Base-by-base conservation (phyloP, 2,329 filamentous ascomycete species). In the Colletotrichum coccodes region DNA sequence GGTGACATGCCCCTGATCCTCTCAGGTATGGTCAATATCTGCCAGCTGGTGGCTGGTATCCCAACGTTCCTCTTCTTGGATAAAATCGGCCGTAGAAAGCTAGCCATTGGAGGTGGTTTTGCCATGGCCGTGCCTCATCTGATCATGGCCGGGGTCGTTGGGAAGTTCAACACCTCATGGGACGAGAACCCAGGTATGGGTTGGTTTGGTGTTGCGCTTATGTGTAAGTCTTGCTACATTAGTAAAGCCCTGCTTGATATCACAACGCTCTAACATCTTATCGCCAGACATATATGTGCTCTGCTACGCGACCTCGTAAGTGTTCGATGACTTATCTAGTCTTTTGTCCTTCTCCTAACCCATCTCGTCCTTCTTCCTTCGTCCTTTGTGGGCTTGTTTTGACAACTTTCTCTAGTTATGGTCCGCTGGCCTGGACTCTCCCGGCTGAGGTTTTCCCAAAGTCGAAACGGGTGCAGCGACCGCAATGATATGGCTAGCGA, bases 361-460 rank as follows among this genome's bases (percentile, higher is more conserved):
- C n/a, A n/a, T n/a, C n/a, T n/a, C n/a, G n/a, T n/a, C n/a, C n/a
- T n/a, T n/a, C n/a, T n/a, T n/a, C n/a, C n/a, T n/a, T n/a, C n/a
- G n/a, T n/a, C n/a, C n/a, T n/a, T n/a, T n/a, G n/a, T n/a, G n/a
- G n/a, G n/a, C n/a, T n/a, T n/a, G n/a, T n/a, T n/a, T n/a, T n/a
- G n/a, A n/a, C n/a, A n/a, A 21, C 42, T 46, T 6, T 12, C 3
- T 46, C n/a, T 46, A 46, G 42, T n/a, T 46, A 79, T 34, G 75
- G 74, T 1, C 79, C 79, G 2, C 71, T 81, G 1, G 76, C 73
- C 0, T 82, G 79, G 80, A 74, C 76, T 1, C 71, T 82, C 0
- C 79, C 79, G 0, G 71, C 78, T 1, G 81, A 82, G 49, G 73
- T 81, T 0, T 82, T 80, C 59, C 75, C 79, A 0, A 78, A 69